phyloP scores from a whole-genome alignment of 2,329 filamentous ascomycete species.

The Phyllosticta capitalensis region DNA sequence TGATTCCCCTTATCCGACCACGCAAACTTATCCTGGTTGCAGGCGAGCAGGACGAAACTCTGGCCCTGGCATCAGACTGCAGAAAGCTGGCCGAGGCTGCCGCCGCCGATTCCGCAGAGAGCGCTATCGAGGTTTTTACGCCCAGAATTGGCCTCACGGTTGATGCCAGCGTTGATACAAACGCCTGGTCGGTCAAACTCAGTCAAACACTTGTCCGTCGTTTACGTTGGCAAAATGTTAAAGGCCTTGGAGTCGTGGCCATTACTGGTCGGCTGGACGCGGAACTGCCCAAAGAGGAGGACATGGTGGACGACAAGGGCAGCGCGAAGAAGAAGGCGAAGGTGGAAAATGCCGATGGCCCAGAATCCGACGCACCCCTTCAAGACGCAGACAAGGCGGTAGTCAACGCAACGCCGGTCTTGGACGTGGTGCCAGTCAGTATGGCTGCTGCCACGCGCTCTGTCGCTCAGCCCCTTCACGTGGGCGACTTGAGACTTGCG shows the following conservation, averaged over 20 bases:
- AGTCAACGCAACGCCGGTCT: constrained; percentile 34
- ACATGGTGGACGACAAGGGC: constrained; percentile 30
- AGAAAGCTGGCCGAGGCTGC: constrained; percentile 51
- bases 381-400: constrained; percentile 31
- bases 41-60: constrained; percentile 65
- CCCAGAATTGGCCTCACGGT: constrained; percentile 64
- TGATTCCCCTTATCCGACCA: constrained; percentile 87
- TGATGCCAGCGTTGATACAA: constrained; percentile 92
- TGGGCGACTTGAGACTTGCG: constrained; percentile 82
- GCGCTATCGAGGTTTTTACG: constrained; percentile 63
- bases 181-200: constrained; percentile 91
- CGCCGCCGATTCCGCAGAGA: constrained; percentile 35
- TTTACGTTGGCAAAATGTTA: constrained; percentile 89
- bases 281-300: constrained; percentile 24
- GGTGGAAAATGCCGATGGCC: constrained; percentile 31
- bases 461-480: constrained; percentile 79
- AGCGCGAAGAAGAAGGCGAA: constrained; percentile 41
- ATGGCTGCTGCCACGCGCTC: constrained; percentile 65
- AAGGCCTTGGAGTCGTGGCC: constrained; percentile 84
- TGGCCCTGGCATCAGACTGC: constrained; percentile 69
- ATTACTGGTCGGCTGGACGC: constrained; percentile 64
- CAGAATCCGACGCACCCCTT: constrained; percentile 28
- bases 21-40: constrained; percentile 90
- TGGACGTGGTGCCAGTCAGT: constrained; percentile 50
- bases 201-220: constrained; percentile 76